phyloP scores from a whole-genome alignment of 2,329 filamentous ascomycete species.

The Xylariomycetidae sp. region DNA sequence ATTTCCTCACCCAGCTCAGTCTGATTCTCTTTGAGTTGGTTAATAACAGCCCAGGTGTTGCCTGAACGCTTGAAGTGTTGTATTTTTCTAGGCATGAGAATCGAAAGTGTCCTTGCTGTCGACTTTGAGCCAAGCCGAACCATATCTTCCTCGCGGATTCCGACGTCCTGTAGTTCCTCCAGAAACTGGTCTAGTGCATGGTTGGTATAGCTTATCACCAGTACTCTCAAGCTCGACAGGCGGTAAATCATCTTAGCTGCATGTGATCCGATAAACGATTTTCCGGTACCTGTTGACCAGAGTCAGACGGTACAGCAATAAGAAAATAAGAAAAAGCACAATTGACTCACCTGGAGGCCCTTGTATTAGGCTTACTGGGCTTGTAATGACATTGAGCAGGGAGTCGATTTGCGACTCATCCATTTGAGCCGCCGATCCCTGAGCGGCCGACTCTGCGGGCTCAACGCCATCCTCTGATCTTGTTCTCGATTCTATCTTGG shows the following conservation, averaged over 20 bases:
- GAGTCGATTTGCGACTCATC: constrained; percentile 49
- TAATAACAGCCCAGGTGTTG: constrained; percentile 37
- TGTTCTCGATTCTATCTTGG: no score
- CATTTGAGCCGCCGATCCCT: constrained; percentile 1
- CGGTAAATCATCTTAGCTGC: constrained; percentile 50
- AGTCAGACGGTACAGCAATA: not conserved
- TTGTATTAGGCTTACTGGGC: constrained; percentile 57
- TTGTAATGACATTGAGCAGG: constrained; percentile 46
- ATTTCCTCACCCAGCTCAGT: constrained; percentile 16
- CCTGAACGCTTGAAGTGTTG: constrained; percentile 33
- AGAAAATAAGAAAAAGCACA: no score
- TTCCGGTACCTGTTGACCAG: constrained; percentile 57
- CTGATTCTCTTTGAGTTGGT: constrained; percentile 31
- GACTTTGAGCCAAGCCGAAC: constrained; percentile 59
- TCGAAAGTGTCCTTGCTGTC: constrained; percentile 37
- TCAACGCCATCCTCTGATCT: no score
- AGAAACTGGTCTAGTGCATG: constrained; percentile 62
- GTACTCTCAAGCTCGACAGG: constrained; percentile 42
- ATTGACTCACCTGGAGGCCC: constrained; percentile 59
- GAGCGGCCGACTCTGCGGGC: no score
- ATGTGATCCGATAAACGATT: constrained; percentile 66
- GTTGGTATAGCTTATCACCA: constrained; percentile 64
- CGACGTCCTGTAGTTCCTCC: constrained; percentile 55
- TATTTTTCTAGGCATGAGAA: constrained; percentile 36
- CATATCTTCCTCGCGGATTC: constrained; percentile 44